Conservation (phyloP, 2,329 filamentous ascomycete genomes). For the Nectriaceae sp. region DNA sequence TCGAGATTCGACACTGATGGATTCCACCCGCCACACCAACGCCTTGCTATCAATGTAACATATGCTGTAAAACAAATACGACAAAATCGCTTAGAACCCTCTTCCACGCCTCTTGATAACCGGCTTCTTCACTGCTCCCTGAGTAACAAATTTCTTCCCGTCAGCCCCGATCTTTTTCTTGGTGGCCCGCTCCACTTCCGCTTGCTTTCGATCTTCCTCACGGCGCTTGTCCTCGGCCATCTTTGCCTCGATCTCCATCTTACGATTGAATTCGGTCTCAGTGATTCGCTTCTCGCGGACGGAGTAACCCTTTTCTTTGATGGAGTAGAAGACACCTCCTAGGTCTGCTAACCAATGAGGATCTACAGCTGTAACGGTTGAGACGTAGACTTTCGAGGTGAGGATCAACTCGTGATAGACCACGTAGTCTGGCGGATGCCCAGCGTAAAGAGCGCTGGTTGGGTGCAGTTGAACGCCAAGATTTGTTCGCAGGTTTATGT, state of each 20-base stretch:
- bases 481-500: constrained; percentile 92
- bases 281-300: constrained; percentile 81
- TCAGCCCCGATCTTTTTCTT: constrained; percentile 39
- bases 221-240: constrained; percentile 83
- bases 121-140: constrained; percentile 63
- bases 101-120: constrained; percentile 57
- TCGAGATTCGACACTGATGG: constrained; percentile 53
- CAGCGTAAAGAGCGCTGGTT: constrained; percentile 90
- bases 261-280: constrained; percentile 88
- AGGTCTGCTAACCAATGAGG: constrained; percentile 97
- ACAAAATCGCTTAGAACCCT: constrained; percentile 46
- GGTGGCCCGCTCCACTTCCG: constrained; percentile 48
- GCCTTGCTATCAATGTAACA: constrained; percentile 4
- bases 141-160: constrained; percentile 60
- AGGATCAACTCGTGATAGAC: constrained; percentile 98
- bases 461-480: constrained; percentile 94
- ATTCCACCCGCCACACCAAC: not conserved
- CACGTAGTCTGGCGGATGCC: constrained; percentile 94
- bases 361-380: constrained; percentile 92
- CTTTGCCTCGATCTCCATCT: constrained; percentile 89
- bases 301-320: constrained; percentile 97
- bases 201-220: constrained; percentile 58
- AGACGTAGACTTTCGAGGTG: constrained; percentile 97
- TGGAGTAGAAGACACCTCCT: constrained; percentile 93
- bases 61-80: not conserved